Evolutionary conservation across 306 rosid species (phyloP).

Genomic region (Canavalia ensiformis): DNA sequence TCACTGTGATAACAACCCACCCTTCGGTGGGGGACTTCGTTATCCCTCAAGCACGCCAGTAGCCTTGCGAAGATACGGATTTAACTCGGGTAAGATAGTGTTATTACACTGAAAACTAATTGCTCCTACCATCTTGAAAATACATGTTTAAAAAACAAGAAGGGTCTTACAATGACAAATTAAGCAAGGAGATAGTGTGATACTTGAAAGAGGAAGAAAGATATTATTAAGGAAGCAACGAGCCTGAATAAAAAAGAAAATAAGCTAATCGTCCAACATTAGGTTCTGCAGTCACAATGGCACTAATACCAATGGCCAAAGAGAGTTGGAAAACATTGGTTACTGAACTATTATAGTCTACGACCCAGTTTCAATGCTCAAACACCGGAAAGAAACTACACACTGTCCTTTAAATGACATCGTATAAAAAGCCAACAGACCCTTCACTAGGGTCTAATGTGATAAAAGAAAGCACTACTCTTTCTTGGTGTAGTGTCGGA

Average conservation of each 20-base stretch:
- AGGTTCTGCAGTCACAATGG: conserved; percentile 38
- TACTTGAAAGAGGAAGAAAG: neutral
- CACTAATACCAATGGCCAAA: conserved; percentile 37
- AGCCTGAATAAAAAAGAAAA: conserved; percentile 26
- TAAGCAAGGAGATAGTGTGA: neutral
- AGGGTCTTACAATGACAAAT: neutral
- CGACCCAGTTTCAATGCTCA: conserved; percentile 45
- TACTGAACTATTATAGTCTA: conserved; percentile 39
- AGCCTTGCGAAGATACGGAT: no score
- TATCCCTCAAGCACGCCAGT: no score
- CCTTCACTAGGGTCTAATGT: conserved; percentile 44
- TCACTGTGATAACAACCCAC: no score
- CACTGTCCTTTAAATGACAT: conserved; percentile 47
- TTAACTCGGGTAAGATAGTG: no score
- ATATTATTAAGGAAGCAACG: conserved; percentile 30
- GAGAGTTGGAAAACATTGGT: conserved; percentile 42
- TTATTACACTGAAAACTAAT: neutral
- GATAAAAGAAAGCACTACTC: conserved; percentile 54
- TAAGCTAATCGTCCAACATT: conserved; percentile 33
- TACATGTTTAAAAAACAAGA: neutral
- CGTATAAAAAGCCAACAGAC: conserved; percentile 38
- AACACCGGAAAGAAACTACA: conserved; percentile 48
- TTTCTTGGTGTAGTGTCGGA: conserved; percentile 90
- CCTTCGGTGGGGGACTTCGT: no score
- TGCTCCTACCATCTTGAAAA: neutral